Evolutionary conservation across 768 basidiomycete species (phyloP).

Genomic region (Cyathus striatus): DNA sequence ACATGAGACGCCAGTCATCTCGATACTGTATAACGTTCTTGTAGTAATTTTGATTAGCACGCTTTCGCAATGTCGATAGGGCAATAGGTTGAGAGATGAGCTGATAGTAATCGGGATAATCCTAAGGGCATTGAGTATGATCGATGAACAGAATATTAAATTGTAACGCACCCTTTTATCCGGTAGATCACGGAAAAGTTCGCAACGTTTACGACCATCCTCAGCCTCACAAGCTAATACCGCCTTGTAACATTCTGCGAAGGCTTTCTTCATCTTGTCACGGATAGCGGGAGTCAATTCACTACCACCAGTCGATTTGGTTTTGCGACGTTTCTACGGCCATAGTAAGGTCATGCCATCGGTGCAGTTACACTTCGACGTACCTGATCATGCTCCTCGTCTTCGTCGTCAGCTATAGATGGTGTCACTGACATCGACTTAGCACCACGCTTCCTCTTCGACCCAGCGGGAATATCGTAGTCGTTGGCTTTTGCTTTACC

Average conservation of each 20-base stretch:
- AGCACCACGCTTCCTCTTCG: constrained; percentile 73
- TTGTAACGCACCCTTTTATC: constrained; percentile 55
- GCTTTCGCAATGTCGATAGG: constrained; percentile 81
- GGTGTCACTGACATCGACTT: constrained; percentile 78
- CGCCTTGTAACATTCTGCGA: constrained; percentile 70
- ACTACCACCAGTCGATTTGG: constrained; percentile 34
- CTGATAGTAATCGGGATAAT: constrained; percentile 90
- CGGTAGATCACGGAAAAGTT: constrained; percentile 85
- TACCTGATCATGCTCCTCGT: constrained; percentile 68
- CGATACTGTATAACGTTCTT: constrained; percentile 69
- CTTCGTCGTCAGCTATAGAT: constrained; percentile 73
- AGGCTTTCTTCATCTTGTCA: constrained; percentile 81
- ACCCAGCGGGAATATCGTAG: constrained; percentile 42
- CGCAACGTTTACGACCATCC: constrained; percentile 74
- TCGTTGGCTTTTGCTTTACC: constrained; percentile 53
- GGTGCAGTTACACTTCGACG: background rate
- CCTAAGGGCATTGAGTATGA: constrained; percentile 34
- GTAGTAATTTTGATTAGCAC: constrained; percentile 59
- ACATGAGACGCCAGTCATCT: constrained; percentile 88
- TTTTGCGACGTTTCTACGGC: constrained; percentile 83
- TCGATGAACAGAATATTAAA: background rate
- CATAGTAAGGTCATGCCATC: constrained; percentile 5
- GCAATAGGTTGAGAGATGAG: constrained; percentile 87
- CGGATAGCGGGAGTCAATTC: constrained; percentile 56
- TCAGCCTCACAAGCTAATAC: constrained; percentile 69